Conservation (phyloP, 2,329 filamentous ascomycete genomes). For the Fusarium miscanthi region DNA sequence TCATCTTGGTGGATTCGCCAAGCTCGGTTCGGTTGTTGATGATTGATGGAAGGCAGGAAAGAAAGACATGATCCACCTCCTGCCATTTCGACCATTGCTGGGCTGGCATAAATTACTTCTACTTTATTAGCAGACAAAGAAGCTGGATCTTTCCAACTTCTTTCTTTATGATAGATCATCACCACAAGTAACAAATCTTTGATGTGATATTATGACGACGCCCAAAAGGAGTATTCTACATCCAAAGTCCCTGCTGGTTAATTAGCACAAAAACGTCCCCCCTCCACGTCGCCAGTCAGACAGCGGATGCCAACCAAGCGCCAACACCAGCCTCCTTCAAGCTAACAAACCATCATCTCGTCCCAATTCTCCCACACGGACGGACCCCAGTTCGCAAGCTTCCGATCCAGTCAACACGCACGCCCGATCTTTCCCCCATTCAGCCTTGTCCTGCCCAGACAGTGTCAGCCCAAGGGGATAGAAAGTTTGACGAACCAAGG, state of each 20-base stretch:
- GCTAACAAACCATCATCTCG: constrained; percentile 33
- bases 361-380: constrained; percentile 31
- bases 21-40: constrained; percentile 19
- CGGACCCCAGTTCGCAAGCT: constrained; percentile 30
- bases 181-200: neutral
- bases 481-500: constrained; percentile 34
- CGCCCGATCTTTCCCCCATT: constrained; percentile 33
- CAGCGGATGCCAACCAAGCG: constrained; percentile 32
- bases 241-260: constrained; percentile 12
- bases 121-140: neutral
- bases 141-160: neutral
- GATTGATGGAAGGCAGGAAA: constrained; percentile 16
- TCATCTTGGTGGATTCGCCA: constrained; percentile 23
- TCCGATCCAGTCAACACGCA: constrained; percentile 33
- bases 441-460: constrained; percentile 33
- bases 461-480: constrained; percentile 37
- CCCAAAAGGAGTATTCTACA: neutral
- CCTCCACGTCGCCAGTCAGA: constrained; percentile 3
- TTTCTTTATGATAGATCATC: neutral
- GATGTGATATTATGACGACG: constrained; percentile 1
- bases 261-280: constrained; percentile 33
- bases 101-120: neutral
- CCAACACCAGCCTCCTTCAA: constrained; percentile 32
- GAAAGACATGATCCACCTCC: constrained; percentile 23
- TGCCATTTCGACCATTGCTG: constrained; percentile 3